Evolutionary conservation across 768 basidiomycete species (phyloP).

Genomic region (Punctularia strigosozonata): DNA sequence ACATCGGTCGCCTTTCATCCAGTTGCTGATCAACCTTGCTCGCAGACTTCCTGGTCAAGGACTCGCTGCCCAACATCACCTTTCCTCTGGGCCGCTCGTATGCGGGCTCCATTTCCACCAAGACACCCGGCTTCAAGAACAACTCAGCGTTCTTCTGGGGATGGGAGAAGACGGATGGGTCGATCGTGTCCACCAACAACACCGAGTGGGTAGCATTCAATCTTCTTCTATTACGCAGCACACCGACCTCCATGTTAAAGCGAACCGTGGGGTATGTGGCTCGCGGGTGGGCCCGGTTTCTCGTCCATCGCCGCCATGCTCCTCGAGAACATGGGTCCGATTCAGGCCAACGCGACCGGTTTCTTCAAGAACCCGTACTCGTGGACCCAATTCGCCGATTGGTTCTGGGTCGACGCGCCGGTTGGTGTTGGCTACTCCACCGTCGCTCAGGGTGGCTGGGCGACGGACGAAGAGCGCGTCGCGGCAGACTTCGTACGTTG

Average conservation of each 20-base stretch:
- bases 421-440: constrained; percentile 65
- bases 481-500: constrained; percentile 39
- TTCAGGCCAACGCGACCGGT: no score
- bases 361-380: no score
- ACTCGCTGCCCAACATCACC: constrained; percentile 47
- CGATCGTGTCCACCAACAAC: no score
- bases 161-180: constrained; percentile 24
- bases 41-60: constrained; percentile 56
- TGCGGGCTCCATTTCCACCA: constrained; percentile 54
- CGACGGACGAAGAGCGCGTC: constrained; percentile 60
- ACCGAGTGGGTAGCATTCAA: no score
- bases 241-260: no score
- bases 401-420: constrained; percentile 67
- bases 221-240: no score
- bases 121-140: constrained; percentile 47
- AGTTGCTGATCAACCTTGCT: no score
- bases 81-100: constrained; percentile 33
- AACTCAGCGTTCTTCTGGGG: constrained; percentile 54
- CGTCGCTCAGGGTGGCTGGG: constrained; percentile 46
- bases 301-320: no score
- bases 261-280: constrained; percentile 28
- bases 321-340: no score
- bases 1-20: not conserved
- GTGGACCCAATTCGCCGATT: constrained; percentile 53
- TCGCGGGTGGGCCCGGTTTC: no score